Conservation (phyloP, 768 basidiomycete species). For the Mycena sanguinolenta region DNA sequence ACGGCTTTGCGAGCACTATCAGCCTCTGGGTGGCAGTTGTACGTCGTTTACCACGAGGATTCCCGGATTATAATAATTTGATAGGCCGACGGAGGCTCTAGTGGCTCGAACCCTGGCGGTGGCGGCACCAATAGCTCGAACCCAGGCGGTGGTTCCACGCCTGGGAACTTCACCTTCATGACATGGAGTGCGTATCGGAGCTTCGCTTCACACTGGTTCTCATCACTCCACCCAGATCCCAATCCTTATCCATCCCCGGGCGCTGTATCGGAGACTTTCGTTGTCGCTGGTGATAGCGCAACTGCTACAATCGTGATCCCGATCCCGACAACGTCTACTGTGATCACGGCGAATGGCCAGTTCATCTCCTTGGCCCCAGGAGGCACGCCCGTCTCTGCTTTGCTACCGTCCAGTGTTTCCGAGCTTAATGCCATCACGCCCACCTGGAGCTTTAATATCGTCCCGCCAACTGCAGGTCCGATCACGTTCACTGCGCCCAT, state of each 20-base stretch:
- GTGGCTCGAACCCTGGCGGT: too few relatives aligned
- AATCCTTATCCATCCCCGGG: constrained; percentile 17
- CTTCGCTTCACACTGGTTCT: not conserved
- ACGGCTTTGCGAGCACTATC: constrained; percentile 61
- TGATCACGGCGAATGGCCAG: not conserved
- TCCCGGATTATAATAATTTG: too few relatives aligned
- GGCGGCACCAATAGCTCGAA: too few relatives aligned
- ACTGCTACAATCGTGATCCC: not conserved
- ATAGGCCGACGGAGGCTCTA: too few relatives aligned
- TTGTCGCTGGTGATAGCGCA: not conserved
- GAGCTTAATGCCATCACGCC: not conserved
- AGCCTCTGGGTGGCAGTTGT: constrained; percentile 46
- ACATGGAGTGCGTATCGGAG: not conserved
- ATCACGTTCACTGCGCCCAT: constrained; percentile 25
- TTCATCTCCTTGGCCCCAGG: constrained; percentile 9
- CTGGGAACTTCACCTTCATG: not conserved
- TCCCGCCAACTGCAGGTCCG: constrained; percentile 10
- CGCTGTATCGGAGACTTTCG: constrained; percentile 20
- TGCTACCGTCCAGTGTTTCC: not conserved
- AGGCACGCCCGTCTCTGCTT: constrained; percentile 11
- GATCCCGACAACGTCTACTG: not conserved
- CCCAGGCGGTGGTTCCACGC: not conserved
- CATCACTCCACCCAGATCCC: constrained; percentile 5
- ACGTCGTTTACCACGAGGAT: too few relatives aligned
- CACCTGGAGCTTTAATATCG: constrained; percentile 15